Conservation (phyloP, 2,329 filamentous ascomycete genomes). For the Aureobasidium namibiae region DNA sequence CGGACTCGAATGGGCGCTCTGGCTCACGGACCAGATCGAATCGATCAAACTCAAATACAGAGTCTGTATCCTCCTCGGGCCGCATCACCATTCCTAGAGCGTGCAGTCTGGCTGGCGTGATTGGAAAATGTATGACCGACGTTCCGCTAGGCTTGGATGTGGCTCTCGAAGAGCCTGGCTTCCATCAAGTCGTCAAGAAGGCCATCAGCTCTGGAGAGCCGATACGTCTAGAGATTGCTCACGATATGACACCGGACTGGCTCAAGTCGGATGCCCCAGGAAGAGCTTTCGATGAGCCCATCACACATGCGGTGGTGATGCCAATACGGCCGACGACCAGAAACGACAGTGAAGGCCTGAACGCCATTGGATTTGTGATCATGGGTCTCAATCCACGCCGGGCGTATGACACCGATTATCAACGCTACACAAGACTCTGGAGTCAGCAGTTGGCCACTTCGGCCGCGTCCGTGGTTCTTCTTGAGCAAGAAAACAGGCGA, state of each 20-base stretch:
- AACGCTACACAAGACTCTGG: conserved; percentile 25
- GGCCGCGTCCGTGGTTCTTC: conserved; percentile 24
- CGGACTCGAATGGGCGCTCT: not conserved
- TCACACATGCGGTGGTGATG: conserved; percentile 23
- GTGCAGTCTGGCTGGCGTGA: conserved; percentile 8
- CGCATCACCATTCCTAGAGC: conserved; percentile 1
- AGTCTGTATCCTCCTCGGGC: not conserved
- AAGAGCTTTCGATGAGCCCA: conserved; percentile 25
- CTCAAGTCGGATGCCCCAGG: not conserved
- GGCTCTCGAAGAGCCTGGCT: not conserved
- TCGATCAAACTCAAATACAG: not conserved
- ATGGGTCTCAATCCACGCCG: conserved; percentile 27
- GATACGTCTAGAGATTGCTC: not conserved
- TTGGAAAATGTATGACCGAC: not conserved
- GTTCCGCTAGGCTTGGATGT: not conserved
- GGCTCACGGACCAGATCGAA: not conserved
- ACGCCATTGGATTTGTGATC: conserved; percentile 27
- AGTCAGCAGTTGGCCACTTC: conserved; percentile 26
- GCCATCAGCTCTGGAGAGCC: conserved; percentile 6
- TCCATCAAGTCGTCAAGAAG: conserved; percentile 1
- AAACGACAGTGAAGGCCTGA: conserved; percentile 15
- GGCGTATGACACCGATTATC: conserved; percentile 28
- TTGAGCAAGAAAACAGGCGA: conserved; percentile 28
- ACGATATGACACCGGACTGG: conserved; percentile 2
- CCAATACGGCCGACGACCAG: conserved; percentile 26